Percentiles rank a stretch among this genome's conserved stretches.
Conservation (phyloP, 192 early-diverging fungal species). For the Lobosporangium transversale region DNA sequence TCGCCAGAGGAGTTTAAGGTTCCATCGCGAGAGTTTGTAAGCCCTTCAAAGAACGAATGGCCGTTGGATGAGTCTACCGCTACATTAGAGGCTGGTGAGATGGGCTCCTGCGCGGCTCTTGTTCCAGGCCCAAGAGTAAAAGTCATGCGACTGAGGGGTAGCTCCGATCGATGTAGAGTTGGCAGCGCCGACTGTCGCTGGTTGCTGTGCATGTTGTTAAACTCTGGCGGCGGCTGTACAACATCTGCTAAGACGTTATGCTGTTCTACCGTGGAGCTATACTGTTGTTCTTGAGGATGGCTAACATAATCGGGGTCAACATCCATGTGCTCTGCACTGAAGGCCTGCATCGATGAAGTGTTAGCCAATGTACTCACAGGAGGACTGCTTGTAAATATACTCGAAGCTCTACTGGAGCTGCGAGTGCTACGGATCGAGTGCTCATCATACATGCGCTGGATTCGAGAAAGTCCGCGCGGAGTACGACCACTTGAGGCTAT, state of each 20-base stretch:
- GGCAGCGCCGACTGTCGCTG: background rate
- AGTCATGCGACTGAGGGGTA: background rate
- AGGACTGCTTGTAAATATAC: constrained; percentile 21
- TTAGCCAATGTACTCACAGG: background rate
- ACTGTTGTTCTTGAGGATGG: background rate
- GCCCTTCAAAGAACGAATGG: constrained; percentile 2
- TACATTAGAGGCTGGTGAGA: constrained; percentile 5
- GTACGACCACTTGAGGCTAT: constrained; percentile 15
- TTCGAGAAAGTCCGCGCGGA: constrained; percentile 37
- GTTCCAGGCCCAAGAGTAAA: background rate
- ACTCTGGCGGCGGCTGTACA: background rate
- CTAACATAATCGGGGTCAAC: constrained; percentile 29
- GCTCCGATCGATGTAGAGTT: background rate
- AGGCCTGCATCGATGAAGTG: background rate
- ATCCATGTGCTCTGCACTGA: constrained; percentile 30
- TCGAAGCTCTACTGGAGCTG: constrained; percentile 44
- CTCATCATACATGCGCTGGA: constrained; percentile 48
- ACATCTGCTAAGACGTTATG: background rate
- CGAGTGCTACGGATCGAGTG: constrained; percentile 40
- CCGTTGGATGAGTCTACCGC: constrained; percentile 15
- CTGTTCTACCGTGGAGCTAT: constrained; percentile 2
- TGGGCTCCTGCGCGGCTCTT: constrained; percentile 7
- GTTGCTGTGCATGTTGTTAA: background rate
- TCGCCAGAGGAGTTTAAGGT: constrained; percentile 41
- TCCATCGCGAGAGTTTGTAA: constrained; percentile 30